These are phyloP conservation scores for Corchorus capsularis DNA, from an alignment of 345 rosid species.

Conservation along the genomic window DNA sequence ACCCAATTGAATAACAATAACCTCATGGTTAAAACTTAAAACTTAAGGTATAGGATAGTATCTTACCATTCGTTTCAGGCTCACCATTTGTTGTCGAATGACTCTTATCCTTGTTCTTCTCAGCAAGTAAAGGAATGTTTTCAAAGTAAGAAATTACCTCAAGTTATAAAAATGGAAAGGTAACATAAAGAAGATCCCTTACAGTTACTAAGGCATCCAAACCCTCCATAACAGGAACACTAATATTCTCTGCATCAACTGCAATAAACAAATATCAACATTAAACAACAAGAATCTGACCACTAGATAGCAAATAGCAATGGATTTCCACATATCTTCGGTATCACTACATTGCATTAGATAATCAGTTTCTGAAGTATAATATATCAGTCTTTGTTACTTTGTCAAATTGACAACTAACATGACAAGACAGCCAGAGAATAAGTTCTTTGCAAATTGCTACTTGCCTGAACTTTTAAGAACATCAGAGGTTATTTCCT, in stretches of 20 bases:
- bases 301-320: background rate
- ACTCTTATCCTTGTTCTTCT: conserved; percentile 38
- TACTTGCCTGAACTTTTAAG: conserved; percentile 58
- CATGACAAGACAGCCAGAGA: background rate
- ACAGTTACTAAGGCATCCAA: conserved; percentile 45
- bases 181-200: conserved; percentile 25
- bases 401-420: background rate
- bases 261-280: conserved; percentile 10
- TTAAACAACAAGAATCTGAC: background rate
- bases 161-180: background rate
- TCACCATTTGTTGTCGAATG: conserved; percentile 24
- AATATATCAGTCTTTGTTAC: too few species aligned
- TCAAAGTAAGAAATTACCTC: background rate
- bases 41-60: conserved; percentile 10
- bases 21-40: background rate
- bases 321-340: background rate
- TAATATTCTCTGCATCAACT: conserved; percentile 48
- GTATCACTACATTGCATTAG: too few species aligned
- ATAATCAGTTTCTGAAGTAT: too few species aligned
- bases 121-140: conserved; percentile 15
- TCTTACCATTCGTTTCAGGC: conserved; percentile 55
- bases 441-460: conserved; percentile 33
- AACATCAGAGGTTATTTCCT: conserved; percentile 55
- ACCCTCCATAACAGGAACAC: conserved; percentile 76
- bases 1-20: conserved; percentile 4